Evolutionary conservation across 1,139 yeast species (phyloP).

Genomic region (Sugiyamaella novakii): DNA sequence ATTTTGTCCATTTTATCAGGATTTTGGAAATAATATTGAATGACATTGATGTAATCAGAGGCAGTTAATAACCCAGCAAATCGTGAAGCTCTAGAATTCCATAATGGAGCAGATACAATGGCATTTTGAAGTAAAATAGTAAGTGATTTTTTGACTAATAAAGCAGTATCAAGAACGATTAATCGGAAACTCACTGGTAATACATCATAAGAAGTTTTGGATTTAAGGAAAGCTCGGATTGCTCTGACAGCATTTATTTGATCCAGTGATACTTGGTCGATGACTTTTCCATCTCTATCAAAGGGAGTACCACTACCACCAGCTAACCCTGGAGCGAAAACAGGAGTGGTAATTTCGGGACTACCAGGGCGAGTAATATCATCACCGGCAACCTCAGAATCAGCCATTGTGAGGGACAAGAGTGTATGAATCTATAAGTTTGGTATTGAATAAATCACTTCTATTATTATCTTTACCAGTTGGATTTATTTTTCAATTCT

Average conservation of each 20-base stretch:
- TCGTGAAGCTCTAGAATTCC: slow-evolving; percentile 87
- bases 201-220: slow-evolving; percentile 95
- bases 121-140: slow-evolving; percentile 89
- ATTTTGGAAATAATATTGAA: slow-evolving; percentile 88
- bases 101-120: slow-evolving; percentile 93
- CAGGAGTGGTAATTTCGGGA: slow-evolving; percentile 10
- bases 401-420: slow-evolving; percentile 6
- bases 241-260: slow-evolving; percentile 22
- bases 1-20: slow-evolving; percentile 91
- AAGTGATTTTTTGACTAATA: slow-evolving; percentile 86
- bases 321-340: slow-evolving; percentile 11
- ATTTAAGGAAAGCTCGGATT: slow-evolving; percentile 58
- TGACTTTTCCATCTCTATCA: background rate
- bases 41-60: slow-evolving; percentile 90
- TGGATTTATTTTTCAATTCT: too few species aligned
- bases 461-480: too few species aligned
- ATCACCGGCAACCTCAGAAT: background rate
- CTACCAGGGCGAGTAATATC: slow-evolving; percentile 13
- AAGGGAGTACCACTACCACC: slow-evolving; percentile 1
- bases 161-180: slow-evolving; percentile 89
- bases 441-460: too few species aligned
- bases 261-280: slow-evolving; percentile 20
- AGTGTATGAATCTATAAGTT: too few species aligned
- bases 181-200: slow-evolving; percentile 92
- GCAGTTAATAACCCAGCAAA: slow-evolving; percentile 95